Evolutionary conservation across 176 grass and related monocot species (phyloP).

Genomic region (Zoysia pacifica): DNA sequence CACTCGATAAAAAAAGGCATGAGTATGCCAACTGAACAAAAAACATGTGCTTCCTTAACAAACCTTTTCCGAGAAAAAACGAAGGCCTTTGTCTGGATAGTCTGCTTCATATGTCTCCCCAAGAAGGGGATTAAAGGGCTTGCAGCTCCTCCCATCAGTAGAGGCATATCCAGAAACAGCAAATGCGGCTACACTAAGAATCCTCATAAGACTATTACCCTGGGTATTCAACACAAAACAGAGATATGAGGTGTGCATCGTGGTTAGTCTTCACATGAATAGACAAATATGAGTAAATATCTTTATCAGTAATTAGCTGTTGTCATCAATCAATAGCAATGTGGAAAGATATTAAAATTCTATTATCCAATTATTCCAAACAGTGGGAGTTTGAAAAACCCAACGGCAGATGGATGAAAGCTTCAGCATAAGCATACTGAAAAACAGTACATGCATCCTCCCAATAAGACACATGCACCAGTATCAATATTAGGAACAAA

Average conservation of each 20-base stretch:
- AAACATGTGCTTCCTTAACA: conserved; percentile 4
- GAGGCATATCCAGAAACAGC: conserved; percentile 99
- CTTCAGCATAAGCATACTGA: not conserved
- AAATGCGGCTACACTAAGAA: conserved; percentile 94
- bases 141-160: conserved; percentile 93
- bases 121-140: conserved; percentile 97
- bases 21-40: conserved; percentile 6
- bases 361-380: not conserved
- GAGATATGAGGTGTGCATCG: not conserved
- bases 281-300: not conserved
- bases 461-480: not conserved
- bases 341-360: not conserved
- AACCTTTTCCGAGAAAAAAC: conserved; percentile 99
- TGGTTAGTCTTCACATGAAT: not conserved
- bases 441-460: not conserved
- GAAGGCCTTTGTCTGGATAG: conserved; percentile 93
- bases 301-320: conserved; percentile 14
- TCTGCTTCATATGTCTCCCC: conserved; percentile 98
- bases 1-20: not conserved
- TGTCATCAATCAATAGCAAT: conserved; percentile 10
- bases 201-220: conserved; percentile 95
- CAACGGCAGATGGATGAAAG: not conserved
- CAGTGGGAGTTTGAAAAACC: no score
- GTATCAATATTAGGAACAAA: not conserved
- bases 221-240: conserved; percentile 42